Conservation (phyloP, 2,329 filamentous ascomycete species). For the Cryphonectria japonica region DNA sequence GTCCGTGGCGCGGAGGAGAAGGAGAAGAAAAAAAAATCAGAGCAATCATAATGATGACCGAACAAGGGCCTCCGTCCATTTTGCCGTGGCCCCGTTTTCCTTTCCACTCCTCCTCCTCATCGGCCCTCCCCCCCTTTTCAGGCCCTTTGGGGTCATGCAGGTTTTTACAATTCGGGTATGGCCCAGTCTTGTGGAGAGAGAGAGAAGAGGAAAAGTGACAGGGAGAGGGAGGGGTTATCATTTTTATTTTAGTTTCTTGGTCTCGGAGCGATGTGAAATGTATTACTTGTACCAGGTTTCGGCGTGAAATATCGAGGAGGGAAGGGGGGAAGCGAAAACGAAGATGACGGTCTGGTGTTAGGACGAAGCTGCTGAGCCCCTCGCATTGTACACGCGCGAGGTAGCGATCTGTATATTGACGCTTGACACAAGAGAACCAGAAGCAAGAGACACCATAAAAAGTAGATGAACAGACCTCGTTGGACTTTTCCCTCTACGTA, state of each 20-base stretch:
- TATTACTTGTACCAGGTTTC: not conserved
- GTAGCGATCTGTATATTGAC: not conserved
- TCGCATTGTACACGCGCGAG: not conserved
- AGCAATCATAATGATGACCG: not conserved
- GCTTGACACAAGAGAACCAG: not conserved
- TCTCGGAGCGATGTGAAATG: not conserved
- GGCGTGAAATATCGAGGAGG: not conserved
- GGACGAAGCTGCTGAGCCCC: not conserved
- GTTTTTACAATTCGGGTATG: not conserved
- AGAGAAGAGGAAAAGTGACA: not conserved
- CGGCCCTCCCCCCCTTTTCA: not conserved
- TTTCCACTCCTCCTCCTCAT: not conserved
- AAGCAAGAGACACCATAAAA: too few relatives aligned
- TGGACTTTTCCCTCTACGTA: not conserved
- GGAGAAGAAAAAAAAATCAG: not conserved
- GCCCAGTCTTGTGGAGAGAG: not conserved
- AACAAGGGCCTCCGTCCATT: not conserved
- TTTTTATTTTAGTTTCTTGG: not conserved
- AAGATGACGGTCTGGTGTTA: not conserved
- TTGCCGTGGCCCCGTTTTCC: too few relatives aligned
- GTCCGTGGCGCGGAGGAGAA: constrained; percentile 3
- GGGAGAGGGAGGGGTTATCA: not conserved
- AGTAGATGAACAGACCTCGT: not conserved
- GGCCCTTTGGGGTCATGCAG: not conserved
- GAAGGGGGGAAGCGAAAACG: not conserved